Percentiles rank a stretch among this genome's conserved stretches.
These are phyloP conservation scores for Coffea eugenioides DNA, from an alignment of 257 asterid genomes.

Conservation along the genomic window DNA sequence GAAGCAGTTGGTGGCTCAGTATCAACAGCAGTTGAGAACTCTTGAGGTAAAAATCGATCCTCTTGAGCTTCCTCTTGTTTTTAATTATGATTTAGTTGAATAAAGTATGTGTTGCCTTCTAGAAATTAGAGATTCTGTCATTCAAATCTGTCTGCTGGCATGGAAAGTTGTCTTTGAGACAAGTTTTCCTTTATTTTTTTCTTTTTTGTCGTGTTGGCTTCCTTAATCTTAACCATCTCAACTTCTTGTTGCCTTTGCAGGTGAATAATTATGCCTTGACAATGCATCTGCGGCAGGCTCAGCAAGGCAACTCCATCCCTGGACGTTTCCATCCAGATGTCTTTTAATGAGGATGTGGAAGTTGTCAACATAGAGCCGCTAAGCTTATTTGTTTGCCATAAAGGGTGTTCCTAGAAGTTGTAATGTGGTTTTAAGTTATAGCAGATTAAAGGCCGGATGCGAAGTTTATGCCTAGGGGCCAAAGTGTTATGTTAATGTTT, in stretches of 20 bases:
- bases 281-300: constrained; percentile 64
- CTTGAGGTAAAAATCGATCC: constrained; percentile 55
- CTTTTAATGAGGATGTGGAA: constrained; percentile 30
- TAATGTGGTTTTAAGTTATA: background rate
- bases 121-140: background rate
- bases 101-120: background rate
- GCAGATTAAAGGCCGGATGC: background rate
- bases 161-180: background rate
- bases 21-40: constrained; percentile 64
- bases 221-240: background rate
- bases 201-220: background rate
- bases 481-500: no score
- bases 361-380: background rate
- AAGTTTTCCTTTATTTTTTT: background rate
- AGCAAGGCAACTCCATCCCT: constrained; percentile 51
- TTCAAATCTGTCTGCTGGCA: background rate
- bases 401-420: background rate
- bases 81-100: background rate
- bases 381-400: background rate
- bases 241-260: constrained; percentile 35
- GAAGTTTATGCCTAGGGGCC: background rate
- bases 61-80: constrained; percentile 1
- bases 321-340: constrained; percentile 68
- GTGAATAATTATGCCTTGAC: constrained; percentile 69
- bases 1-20: constrained; percentile 64